These are phyloP conservation scores for Pterulicium gracile DNA, from an alignment of 1,284 basidiomycete genomes.

Conservation along the genomic window DNA sequence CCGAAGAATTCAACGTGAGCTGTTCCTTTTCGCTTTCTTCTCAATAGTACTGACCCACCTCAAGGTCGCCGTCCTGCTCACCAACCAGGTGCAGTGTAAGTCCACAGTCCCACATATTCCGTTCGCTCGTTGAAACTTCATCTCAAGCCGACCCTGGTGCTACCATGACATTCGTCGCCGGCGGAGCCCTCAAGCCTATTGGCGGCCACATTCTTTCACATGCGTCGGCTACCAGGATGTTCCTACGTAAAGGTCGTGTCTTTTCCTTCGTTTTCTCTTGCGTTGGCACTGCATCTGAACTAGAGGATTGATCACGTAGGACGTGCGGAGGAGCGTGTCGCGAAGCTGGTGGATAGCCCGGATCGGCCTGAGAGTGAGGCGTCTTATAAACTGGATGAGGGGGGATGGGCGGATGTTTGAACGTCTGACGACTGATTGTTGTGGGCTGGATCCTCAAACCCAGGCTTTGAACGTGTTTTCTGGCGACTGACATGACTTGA, in stretches of 20 bases:
- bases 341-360: constrained; percentile 90
- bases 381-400: constrained; percentile 83
- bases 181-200: constrained; percentile 78
- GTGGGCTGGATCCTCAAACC: too few species aligned
- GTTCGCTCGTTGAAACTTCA: constrained; percentile 6
- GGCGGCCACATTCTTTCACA: constrained; percentile 84
- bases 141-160: constrained; percentile 80
- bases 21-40: constrained; percentile 2
- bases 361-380: constrained; percentile 89
- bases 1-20: constrained; percentile 78
- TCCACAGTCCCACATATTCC: constrained; percentile 4
- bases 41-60: constrained; percentile 14
- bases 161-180: constrained; percentile 89
- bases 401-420: constrained; percentile 73
- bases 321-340: constrained; percentile 88
- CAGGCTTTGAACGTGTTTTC: too few species aligned
- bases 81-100: constrained; percentile 86
- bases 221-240: constrained; percentile 76
- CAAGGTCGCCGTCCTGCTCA: constrained; percentile 78
- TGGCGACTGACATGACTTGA: too few species aligned
- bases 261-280: too few species aligned
- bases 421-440: too few species aligned
- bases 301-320: constrained; percentile 30
- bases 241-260: constrained; percentile 73
- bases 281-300: neutral